Evolutionary conservation across 352 stramenopile species (phyloP), one percentile per base, ranked within the genome.

Genomic region (Globisporangium mamillatum): DNA sequence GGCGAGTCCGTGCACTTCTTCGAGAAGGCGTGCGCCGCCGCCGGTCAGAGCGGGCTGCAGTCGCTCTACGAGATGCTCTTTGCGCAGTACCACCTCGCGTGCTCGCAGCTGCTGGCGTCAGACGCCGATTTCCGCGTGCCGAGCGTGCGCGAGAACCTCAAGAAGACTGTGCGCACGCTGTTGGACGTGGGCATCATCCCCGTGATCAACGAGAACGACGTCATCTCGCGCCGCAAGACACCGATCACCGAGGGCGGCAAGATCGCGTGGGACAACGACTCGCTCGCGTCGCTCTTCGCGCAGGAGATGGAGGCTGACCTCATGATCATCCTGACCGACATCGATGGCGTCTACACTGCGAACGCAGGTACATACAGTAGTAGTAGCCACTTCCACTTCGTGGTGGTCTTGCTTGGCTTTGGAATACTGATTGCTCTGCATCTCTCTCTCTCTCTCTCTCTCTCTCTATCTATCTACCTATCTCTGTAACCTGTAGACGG

Each of bases 31-130:
- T 89, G 82, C 34, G 79, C 80, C 2, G 82, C 81, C 1, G 85
- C 82, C 16, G 88, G 88, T 2, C 88, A 95, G 69, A 92, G 82
- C 64, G 88, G 88, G 0, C 75, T 95, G 48, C 88, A 95, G 71
- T 92, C 84, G 70, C 75, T 95, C 9, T 95, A 95, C 58, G 88
- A 95, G 74, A 89, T 93, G 81, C 77, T 95, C 27, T 95, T 95
- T 52, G 76, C 82, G 58, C 88, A 95, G 74, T 95, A 93, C 68
- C 84, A 95, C 63, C 66, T 95, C 54, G 84, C 84, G 2, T 95
- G 88, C 68, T 91, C 88, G 44, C 88, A 95, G 67, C 80, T 95
- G 32, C 64, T 95, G 69, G 83, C 86, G 36, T 91, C 86, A 8
- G 88, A 95, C 71, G 77, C 82, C 9, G 88, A 95, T 69, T 95